Percentiles rank a stretch among this genome's conserved stretches.
Conservation (phyloP, 208 protist genomes). For the Leishmania arabica region DNA sequence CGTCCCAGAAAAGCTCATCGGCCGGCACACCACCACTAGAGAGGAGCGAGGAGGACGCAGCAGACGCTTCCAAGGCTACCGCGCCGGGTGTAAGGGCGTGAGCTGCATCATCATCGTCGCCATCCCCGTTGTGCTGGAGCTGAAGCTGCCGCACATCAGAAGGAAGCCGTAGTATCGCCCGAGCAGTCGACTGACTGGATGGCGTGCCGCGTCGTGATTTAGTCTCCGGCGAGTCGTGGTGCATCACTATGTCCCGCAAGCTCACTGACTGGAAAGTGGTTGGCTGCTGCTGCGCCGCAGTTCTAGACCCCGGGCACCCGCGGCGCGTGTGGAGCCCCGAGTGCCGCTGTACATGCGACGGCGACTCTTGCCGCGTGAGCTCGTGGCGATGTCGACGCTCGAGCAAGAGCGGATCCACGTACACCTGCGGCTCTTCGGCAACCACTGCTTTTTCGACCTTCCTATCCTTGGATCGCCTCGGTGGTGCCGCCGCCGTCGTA, state of each 20-base stretch:
- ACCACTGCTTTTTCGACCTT: background rate
- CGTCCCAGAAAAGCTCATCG: conserved; percentile 29
- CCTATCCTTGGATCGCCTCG: background rate
- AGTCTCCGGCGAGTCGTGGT: conserved; percentile 8
- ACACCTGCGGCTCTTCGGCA: conserved; percentile 19
- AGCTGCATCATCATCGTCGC: background rate
- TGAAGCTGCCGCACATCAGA: background rate
- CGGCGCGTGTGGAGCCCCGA: background rate
- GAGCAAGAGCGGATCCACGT: conserved; percentile 28
- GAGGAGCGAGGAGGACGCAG: conserved; percentile 3
- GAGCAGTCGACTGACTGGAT: background rate
- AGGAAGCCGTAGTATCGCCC: background rate
- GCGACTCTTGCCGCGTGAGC: conserved; percentile 8
- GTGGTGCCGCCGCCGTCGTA: background rate
- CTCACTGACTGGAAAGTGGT: conserved; percentile 12
- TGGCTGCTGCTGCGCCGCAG: background rate
- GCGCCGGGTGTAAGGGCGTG: background rate
- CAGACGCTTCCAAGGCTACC: background rate
- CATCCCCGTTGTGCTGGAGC: background rate
- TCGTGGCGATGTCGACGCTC: conserved; percentile 28
- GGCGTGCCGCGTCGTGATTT: background rate
- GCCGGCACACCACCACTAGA: conserved; percentile 28
- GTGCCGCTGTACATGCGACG: background rate
- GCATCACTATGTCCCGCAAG: conserved; percentile 26
- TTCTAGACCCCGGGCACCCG: background rate